phyloP scores from a whole-genome alignment of 139 green algal species.

The Tetraselmis striata region DNA sequence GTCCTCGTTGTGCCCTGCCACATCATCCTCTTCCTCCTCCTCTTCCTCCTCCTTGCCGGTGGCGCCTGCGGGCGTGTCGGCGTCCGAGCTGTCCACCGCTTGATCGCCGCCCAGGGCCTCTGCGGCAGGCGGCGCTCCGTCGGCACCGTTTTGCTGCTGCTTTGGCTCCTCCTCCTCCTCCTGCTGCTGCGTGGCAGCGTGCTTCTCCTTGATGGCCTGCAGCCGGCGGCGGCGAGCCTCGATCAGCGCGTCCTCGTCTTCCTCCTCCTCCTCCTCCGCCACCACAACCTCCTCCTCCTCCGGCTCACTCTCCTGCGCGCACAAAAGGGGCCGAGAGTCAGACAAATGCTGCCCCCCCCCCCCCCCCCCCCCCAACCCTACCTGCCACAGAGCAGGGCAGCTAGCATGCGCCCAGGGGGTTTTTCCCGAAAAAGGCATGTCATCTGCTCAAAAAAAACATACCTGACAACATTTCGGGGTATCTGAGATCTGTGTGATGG shows the following conservation, averaged over 20 bases:
- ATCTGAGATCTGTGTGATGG: too few relatives aligned
- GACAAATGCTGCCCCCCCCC: too few relatives aligned
- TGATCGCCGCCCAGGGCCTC: background rate
- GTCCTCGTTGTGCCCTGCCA: background rate
- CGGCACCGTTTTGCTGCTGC: background rate
- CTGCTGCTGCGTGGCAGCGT: constrained; percentile 25
- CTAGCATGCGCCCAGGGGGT: too few relatives aligned
- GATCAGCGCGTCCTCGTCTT: constrained; percentile 54
- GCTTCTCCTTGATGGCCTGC: constrained; percentile 55
- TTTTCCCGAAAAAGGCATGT: too few relatives aligned
- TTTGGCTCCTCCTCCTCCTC: constrained; percentile 11
- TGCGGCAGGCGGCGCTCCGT: background rate
- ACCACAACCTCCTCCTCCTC: constrained; percentile 3
- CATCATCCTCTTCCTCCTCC: background rate
- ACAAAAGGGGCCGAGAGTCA: too few relatives aligned
- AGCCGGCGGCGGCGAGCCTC: constrained; percentile 48
- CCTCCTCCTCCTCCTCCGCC: constrained; percentile 27
- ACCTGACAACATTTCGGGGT: too few relatives aligned
- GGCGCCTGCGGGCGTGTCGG: background rate
- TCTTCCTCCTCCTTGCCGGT: background rate
- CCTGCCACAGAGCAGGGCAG: too few relatives aligned
- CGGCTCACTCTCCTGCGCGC: background rate
- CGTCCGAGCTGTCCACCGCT: background rate
- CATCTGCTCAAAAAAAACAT: too few relatives aligned
- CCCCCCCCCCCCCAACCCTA: too few relatives aligned